A percentile compares a stretch with the other conserved stretches of the same genome.
Evolutionary conservation across 192 early-diverging fungal species (phyloP).

Genomic region (Backusella parvicylindrica): DNA sequence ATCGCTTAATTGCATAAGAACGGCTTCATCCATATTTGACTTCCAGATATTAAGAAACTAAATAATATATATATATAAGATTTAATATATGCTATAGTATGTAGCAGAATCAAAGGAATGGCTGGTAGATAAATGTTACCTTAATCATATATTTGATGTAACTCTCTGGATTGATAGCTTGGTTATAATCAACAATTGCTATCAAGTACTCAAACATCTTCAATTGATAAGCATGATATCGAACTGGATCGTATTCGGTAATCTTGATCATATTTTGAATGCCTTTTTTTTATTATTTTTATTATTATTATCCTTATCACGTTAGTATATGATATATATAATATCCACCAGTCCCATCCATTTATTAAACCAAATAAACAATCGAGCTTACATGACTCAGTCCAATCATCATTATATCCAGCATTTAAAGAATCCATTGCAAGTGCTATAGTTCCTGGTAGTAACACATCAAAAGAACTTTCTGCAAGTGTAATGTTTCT

Average conservation of each 20-base stretch:
- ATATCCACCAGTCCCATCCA: neutral
- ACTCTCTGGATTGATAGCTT: neutral
- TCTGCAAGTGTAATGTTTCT: neutral
- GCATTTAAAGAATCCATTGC: conserved; percentile 22
- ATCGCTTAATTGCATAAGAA: conserved; percentile 12
- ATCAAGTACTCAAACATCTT: conserved; percentile 1
- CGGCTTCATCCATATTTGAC: conserved; percentile 5
- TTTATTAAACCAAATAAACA: neutral
- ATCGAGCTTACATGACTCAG: conserved; percentile 37
- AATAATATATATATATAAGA: neutral
- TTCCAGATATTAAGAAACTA: conserved; percentile 13
- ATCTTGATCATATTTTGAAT: neutral
- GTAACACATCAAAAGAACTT: conserved; percentile 24
- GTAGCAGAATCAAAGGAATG: too few species aligned
- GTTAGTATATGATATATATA: too few species aligned
- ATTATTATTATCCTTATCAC: too few species aligned
- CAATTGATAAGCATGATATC: conserved; percentile 3
- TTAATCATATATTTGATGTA: neutral
- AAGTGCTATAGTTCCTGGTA: conserved; percentile 32
- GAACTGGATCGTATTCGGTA: neutral
- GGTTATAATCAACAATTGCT: neutral
- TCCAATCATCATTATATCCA: conserved; percentile 34
- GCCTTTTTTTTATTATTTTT: neutral
- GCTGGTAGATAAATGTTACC: neutral
- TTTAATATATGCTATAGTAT: too few species aligned